Percentiles rank a stretch among this genome's conserved stretches.
Conservation (phyloP, 805 yeast genomes). For the Lipomyces mesembrius region DNA sequence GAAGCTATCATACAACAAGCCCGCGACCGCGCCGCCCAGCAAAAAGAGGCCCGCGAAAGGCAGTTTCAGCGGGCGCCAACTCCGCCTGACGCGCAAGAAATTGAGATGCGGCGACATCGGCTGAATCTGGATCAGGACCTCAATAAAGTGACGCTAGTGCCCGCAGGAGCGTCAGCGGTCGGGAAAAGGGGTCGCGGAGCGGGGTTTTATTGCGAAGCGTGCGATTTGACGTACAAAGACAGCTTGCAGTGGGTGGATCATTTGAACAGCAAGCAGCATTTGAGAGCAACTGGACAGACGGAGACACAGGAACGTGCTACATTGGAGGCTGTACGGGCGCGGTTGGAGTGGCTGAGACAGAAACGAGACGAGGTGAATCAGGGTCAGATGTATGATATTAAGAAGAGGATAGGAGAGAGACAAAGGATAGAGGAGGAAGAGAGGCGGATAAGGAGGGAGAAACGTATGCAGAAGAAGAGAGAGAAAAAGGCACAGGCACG, state of each 20-base stretch:
- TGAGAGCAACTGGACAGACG: constrained; percentile 46
- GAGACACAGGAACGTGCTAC: constrained; percentile 52
- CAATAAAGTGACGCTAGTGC: constrained; percentile 46
- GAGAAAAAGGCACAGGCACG: constrained; percentile 21
- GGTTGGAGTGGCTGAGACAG: constrained; percentile 48
- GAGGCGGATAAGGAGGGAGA: constrained; percentile 41
- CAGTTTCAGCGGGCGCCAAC: constrained; percentile 34
- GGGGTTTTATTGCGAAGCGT: constrained; percentile 83
- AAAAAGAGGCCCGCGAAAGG: constrained; percentile 24
- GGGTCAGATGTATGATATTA: constrained; percentile 45
- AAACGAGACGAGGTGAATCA: constrained; percentile 40
- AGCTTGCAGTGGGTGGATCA: constrained; percentile 82
- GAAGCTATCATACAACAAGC: constrained; percentile 31
- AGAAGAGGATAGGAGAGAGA: constrained; percentile 51
- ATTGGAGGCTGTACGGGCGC: constrained; percentile 53
- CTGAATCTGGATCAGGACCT: constrained; percentile 44
- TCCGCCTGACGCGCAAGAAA: constrained; percentile 40
- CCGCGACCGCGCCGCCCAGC: constrained; percentile 33
- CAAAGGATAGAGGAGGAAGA: constrained; percentile 49
- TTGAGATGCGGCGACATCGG: constrained; percentile 40
- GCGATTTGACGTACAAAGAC: constrained; percentile 82
- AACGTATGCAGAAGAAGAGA: constrained; percentile 35
- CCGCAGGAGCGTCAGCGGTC: constrained; percentile 45
- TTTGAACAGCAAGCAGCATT: constrained; percentile 71
- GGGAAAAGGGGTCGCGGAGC: constrained; percentile 61